Percentiles rank a stretch among this genome's conserved stretches.
Evolutionary conservation across 805 yeast genomes (phyloP).

Genomic region (Ogataea paraovalis): DNA sequence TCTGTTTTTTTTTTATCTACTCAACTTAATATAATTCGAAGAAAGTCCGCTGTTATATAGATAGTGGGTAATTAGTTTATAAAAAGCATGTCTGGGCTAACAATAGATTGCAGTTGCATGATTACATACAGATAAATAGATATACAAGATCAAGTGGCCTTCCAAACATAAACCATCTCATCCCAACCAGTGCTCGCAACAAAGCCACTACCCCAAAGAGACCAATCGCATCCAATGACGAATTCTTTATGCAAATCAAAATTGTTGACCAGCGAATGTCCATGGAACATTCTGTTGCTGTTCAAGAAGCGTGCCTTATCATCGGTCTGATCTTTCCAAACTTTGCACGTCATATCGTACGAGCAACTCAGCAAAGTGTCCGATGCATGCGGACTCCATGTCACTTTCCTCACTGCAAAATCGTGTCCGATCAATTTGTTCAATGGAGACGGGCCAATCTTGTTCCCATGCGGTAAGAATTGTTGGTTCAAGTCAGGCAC

Average conservation of each 20-base stretch:
- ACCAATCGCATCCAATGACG: slow-evolving; percentile 92
- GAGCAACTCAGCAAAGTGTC: slow-evolving; percentile 70
- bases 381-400: slow-evolving; percentile 87
- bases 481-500: slow-evolving; percentile 33
- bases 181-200: slow-evolving; percentile 96
- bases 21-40: too few relatives aligned
- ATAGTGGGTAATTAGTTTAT: too few relatives aligned
- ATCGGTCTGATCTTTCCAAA: slow-evolving; percentile 76
- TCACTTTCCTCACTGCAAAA: slow-evolving; percentile 75
- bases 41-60: too few relatives aligned
- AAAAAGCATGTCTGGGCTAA: too few relatives aligned
- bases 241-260: slow-evolving; percentile 80
- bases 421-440: slow-evolving; percentile 85
- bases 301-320: slow-evolving; percentile 50
- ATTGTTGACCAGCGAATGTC: slow-evolving; percentile 50
- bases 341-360: slow-evolving; percentile 88
- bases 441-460: slow-evolving; percentile 59
- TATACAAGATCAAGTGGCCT: slow-evolving; percentile 50
- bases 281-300: slow-evolving; percentile 39
- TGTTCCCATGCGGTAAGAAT: slow-evolving; percentile 38
- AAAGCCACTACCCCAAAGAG: slow-evolving; percentile 96
- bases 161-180: slow-evolving; percentile 90
- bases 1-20: too few relatives aligned
- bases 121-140: too few relatives aligned
- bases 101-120: too few relatives aligned